phyloP scores from a whole-genome alignment of 2,329 filamentous ascomycete genomes.

The Colletotrichum tropicicola region DNA sequence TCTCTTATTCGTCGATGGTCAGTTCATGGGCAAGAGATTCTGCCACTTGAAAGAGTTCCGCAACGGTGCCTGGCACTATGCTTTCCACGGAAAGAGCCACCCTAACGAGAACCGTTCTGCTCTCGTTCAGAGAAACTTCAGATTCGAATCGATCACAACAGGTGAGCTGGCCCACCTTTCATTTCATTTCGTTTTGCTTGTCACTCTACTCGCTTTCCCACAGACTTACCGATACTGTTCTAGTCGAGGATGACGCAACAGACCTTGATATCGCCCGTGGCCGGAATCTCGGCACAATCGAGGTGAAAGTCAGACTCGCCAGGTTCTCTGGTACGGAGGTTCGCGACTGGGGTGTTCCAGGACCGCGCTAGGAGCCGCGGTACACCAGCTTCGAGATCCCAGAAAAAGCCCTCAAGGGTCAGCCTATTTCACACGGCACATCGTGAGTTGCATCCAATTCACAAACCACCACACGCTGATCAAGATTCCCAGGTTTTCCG shows the following conservation, averaged over 20 bases:
- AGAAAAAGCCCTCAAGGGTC: conserved; percentile 45
- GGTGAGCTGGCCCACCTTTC: no score
- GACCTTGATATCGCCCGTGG: conserved; percentile 20
- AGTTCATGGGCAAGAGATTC: conserved; percentile 24
- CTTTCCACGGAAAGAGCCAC: conserved; percentile 7
- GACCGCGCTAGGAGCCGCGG: conserved; percentile 5
- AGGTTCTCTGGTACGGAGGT: not conserved
- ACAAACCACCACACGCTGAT: not conserved
- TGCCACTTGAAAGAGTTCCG: conserved; percentile 4
- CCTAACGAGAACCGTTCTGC: conserved; percentile 1
- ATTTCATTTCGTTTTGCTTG: no score
- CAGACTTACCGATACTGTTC: not conserved
- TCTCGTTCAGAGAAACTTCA: conserved; percentile 32
- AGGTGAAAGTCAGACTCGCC: conserved; percentile 33
- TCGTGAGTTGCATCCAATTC: conserved; percentile 32
- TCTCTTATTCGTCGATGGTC: conserved; percentile 35
- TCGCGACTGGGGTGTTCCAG: not conserved
- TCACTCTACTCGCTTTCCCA: no score
- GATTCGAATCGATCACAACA: conserved; percentile 38
- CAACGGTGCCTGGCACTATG: not conserved
- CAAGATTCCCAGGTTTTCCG: not conserved
- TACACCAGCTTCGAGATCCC: conserved; percentile 35
- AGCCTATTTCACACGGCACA: conserved; percentile 42
- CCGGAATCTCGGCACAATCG: conserved; percentile 37
- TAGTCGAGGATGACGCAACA: conserved; percentile 34